A percentile compares a stretch with the other conserved stretches of the same genome.
These are phyloP conservation scores for Quambalaria eucalypti DNA, from an alignment of 1,284 basidiomycete genomes.

Conservation along the genomic window DNA sequence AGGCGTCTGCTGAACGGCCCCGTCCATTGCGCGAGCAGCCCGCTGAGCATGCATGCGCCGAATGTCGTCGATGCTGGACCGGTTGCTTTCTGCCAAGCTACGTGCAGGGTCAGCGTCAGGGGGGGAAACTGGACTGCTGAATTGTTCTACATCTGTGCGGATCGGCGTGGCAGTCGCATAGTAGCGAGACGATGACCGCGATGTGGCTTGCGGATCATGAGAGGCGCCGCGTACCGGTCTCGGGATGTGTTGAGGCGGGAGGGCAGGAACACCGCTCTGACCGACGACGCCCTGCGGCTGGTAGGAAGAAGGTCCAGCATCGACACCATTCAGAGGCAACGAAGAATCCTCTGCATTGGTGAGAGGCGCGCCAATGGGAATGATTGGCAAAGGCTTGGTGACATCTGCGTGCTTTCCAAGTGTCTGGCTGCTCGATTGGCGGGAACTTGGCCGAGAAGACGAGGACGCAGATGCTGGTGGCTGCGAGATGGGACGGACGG, in stretches of 20 bases:
- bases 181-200: too few relatives aligned
- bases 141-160: slow-evolving; percentile 10
- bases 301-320: not conserved
- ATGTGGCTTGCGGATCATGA: too few relatives aligned
- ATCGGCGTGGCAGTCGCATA: slow-evolving; percentile 1
- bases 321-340: slow-evolving; percentile 8
- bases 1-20: slow-evolving; percentile 2
- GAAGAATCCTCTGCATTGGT: slow-evolving; percentile 14
- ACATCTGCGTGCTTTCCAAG: too few relatives aligned
- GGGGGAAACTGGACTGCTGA: slow-evolving; percentile 18
- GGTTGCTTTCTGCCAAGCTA: slow-evolving; percentile 32
- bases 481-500: slow-evolving; percentile 5
- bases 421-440: too few relatives aligned
- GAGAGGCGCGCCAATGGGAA: not conserved
- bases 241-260: slow-evolving; percentile 34
- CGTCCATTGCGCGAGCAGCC: slow-evolving; percentile 9
- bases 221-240: slow-evolving; percentile 11
- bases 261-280: too few relatives aligned
- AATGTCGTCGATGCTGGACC: slow-evolving; percentile 34
- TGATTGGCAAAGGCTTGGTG: slow-evolving; percentile 3
- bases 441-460: too few relatives aligned
- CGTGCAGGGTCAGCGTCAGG: slow-evolving; percentile 25
- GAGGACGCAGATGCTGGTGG: not conserved
- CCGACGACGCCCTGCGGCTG: too few relatives aligned
- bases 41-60: slow-evolving; percentile 31